Percentiles rank a stretch among this genome's conserved stretches.
These are phyloP conservation scores for Diaporthe aspalathi DNA, from an alignment of 2,329 filamentous ascomycete species.

Conservation along the genomic window DNA sequence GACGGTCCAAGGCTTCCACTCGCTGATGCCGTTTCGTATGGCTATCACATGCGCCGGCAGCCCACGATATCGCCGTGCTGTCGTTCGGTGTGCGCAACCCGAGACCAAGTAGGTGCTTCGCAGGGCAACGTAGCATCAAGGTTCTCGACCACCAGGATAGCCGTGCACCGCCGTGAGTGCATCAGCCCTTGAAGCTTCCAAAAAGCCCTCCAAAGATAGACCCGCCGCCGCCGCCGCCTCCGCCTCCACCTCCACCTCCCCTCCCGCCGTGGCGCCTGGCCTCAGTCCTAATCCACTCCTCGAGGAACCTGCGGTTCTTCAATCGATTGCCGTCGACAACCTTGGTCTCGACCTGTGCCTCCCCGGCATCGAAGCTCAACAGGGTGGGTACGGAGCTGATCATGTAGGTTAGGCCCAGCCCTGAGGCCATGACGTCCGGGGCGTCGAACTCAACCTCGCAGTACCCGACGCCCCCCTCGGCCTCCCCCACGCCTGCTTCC, in stretches of 20 bases:
- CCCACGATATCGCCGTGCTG: background rate
- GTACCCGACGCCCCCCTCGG: constrained; percentile 66
- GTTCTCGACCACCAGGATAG: background rate
- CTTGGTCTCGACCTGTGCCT: constrained; percentile 61
- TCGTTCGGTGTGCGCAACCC: background rate
- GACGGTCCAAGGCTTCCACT: constrained; percentile 12
- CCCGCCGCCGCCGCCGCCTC: constrained; percentile 10
- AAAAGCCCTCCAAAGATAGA: constrained; percentile 47
- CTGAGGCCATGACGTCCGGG: constrained; percentile 64
- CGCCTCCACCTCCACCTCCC: constrained; percentile 31
- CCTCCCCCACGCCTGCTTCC: constrained; percentile 63
- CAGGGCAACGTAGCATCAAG: background rate
- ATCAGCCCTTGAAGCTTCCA: constrained; percentile 43
- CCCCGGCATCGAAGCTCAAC: constrained; percentile 67
- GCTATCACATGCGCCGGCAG: background rate
- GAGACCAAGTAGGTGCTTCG: background rate
- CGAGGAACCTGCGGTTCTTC: constrained; percentile 36
- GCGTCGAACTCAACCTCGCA: constrained; percentile 67
- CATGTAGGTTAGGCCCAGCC: constrained; percentile 66
- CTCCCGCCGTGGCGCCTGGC: constrained; percentile 40
- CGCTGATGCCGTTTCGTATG: background rate
- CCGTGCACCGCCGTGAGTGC: background rate
- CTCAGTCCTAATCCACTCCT: constrained; percentile 39
- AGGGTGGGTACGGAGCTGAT: constrained; percentile 69
- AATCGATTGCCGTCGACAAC: constrained; percentile 62